These are phyloP conservation scores for Sergeia podlipaevii DNA, from an alignment of 208 protist species.

Conservation along the genomic window DNA sequence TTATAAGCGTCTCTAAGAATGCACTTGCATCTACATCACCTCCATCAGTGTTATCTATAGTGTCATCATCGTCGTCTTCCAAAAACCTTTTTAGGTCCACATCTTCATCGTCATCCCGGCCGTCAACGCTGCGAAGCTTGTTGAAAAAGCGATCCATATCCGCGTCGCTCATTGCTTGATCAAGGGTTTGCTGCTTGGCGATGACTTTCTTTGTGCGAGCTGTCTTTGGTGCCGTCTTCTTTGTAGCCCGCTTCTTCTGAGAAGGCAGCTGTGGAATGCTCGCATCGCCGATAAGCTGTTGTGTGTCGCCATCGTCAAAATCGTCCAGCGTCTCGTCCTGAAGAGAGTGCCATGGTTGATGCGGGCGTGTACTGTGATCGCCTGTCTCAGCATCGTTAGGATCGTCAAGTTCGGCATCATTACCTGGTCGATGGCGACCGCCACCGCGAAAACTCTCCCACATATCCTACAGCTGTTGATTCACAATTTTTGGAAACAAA, in stretches of 20 bases:
- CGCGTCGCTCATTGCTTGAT: conserved; percentile 44
- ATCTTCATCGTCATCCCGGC: conserved; percentile 43
- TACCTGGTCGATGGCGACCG: not conserved
- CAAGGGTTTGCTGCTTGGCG: conserved; percentile 66
- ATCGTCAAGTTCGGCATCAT: conserved; percentile 7
- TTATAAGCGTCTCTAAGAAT: conserved; percentile 11
- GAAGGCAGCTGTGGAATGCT: conserved; percentile 18
- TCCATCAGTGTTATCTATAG: conserved; percentile 12
- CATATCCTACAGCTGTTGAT: too few relatives aligned
- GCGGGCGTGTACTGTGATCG: not conserved
- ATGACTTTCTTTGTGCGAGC: not conserved
- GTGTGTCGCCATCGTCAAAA: conserved; percentile 13
- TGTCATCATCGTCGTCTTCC: conserved; percentile 32
- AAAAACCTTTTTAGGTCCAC: conserved; percentile 15
- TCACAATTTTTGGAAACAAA: too few relatives aligned
- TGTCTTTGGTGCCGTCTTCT: conserved; percentile 9
- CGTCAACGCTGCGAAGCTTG: conserved; percentile 22
- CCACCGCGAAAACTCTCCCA: not conserved
- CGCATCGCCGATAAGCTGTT: conserved; percentile 28
- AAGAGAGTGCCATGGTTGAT: too few relatives aligned
- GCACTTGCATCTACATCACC: conserved; percentile 5
- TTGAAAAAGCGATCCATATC: conserved; percentile 66
- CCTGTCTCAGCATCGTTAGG: conserved; percentile 24
- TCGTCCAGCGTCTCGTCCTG: conserved; percentile 23
- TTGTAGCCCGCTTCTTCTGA: not conserved